phyloP scores from a whole-genome alignment of 2,329 filamentous ascomycete species.

The Pseudogymnoascus sp. region DNA sequence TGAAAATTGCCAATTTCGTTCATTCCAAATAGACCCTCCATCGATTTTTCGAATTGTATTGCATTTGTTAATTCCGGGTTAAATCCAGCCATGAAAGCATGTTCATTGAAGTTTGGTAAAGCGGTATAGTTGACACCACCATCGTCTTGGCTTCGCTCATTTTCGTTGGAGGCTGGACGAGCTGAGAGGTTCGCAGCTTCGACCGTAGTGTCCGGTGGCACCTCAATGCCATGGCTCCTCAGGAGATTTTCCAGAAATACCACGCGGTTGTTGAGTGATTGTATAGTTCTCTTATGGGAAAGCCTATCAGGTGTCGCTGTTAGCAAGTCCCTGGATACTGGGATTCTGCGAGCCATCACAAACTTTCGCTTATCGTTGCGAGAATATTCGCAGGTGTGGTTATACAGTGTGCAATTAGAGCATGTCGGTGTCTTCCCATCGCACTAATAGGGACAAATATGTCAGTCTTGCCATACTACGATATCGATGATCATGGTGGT shows the following conservation, averaged over 20 bases:
- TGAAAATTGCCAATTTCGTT: not conserved
- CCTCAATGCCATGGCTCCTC: not conserved
- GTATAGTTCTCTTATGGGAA: conserved; percentile 3
- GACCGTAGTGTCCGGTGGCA: not conserved
- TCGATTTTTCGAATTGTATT: not conserved
- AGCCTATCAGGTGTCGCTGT: not conserved
- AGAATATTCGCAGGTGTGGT: not conserved
- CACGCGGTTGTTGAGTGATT: not conserved
- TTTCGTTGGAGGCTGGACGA: not conserved
- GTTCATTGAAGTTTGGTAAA: not conserved
- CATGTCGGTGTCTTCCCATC: conserved; percentile 1
- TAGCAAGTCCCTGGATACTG: not conserved
- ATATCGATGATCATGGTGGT: not conserved
- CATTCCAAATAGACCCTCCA: not conserved
- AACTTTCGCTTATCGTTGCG: not conserved
- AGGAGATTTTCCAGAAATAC: not conserved
- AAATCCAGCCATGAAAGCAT: not conserved
- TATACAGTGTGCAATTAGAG: not conserved
- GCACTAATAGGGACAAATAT: not conserved
- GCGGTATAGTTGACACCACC: not conserved
- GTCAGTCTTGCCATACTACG: not conserved
- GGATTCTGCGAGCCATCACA: not conserved
- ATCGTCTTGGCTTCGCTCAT: not conserved
- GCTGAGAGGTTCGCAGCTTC: not conserved
- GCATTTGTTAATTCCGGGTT: not conserved